Evolutionary conservation across 2,329 filamentous ascomycete genomes (phyloP).

Genomic region (Fusarium sp.): DNA sequence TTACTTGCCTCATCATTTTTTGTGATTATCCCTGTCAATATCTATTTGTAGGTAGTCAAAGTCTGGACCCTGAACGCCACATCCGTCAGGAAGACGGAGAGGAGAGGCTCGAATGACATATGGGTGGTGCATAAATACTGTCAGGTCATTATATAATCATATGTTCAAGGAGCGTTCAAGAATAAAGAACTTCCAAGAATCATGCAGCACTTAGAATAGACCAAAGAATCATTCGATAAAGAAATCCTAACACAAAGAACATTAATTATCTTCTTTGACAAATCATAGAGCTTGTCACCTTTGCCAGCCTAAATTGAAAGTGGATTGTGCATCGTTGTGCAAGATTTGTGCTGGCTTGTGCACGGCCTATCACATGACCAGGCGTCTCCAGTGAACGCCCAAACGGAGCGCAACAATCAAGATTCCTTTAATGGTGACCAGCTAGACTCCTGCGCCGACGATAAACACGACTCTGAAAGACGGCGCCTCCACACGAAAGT

Average conservation of each 20-base stretch:
- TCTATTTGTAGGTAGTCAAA: neutral
- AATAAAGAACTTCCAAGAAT: neutral
- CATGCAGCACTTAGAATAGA: neutral
- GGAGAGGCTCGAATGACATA: neutral
- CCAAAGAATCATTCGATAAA: neutral
- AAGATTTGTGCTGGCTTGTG: slow-evolving; percentile 37
- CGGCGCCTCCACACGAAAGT: neutral
- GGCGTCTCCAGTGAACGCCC: slow-evolving; percentile 14
- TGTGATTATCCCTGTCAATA: neutral
- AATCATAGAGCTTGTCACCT: neutral
- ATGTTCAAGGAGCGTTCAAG: neutral
- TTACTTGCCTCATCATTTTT: neutral
- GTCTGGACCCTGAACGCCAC: slow-evolving; percentile 22
- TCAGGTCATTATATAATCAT: neutral
- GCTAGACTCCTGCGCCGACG: neutral
- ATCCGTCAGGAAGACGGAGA: slow-evolving; percentile 5
- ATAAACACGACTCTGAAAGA: slow-evolving; percentile 6
- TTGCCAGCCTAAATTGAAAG: neutral
- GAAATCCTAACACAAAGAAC: neutral
- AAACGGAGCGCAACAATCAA: slow-evolving; percentile 21
- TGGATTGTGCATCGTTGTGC: neutral
- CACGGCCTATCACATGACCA: slow-evolving; percentile 36
- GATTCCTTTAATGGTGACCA: slow-evolving; percentile 17
- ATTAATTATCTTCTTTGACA: neutral
- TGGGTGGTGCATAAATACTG: neutral